Conservation (phyloP, 192 early-diverging fungal genomes). For the Gryganskiella cystojenkinii region DNA sequence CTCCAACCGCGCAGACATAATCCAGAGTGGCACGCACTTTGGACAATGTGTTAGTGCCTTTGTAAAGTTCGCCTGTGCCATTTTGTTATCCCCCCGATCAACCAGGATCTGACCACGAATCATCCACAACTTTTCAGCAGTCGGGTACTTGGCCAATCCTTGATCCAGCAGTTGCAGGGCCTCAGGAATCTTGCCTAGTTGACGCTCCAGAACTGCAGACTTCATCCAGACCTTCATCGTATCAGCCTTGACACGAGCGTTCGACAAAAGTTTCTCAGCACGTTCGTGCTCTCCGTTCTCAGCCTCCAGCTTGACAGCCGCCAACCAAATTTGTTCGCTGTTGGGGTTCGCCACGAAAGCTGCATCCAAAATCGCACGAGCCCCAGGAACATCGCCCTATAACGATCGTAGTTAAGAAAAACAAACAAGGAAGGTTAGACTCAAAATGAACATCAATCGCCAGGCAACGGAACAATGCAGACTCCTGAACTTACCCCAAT, state of each 20-base stretch:
- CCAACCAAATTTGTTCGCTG: slow-evolving; percentile 94
- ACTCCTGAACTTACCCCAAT: slow-evolving; percentile 52
- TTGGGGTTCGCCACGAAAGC: slow-evolving; percentile 93
- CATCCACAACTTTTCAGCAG: slow-evolving; percentile 94
- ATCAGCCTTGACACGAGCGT: slow-evolving; percentile 79
- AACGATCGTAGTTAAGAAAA: background rate
- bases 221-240: slow-evolving; percentile 97
- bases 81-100: slow-evolving; percentile 66
- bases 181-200: slow-evolving; percentile 68
- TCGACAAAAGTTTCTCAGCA: slow-evolving; percentile 79
- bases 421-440: background rate
- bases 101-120: slow-evolving; percentile 85
- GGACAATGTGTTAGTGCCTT: slow-evolving; percentile 82
- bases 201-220: slow-evolving; percentile 85
- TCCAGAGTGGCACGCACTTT: slow-evolving; percentile 83
- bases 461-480: background rate
- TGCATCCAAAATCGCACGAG: slow-evolving; percentile 83
- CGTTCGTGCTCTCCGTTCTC: slow-evolving; percentile 83
- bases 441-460: background rate
- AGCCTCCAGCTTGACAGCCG: slow-evolving; percentile 96
- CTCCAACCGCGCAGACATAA: slow-evolving; percentile 83
- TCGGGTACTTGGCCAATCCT: slow-evolving; percentile 76
- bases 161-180: slow-evolving; percentile 76
- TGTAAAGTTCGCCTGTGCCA: slow-evolving; percentile 78
- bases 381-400: slow-evolving; percentile 83